Evolutionary conservation across 495 filamentous ascomycete genomes (phyloP), one percentile per base, ranked within the genome.

Genomic region (Cairneyella variabilis): DNA sequence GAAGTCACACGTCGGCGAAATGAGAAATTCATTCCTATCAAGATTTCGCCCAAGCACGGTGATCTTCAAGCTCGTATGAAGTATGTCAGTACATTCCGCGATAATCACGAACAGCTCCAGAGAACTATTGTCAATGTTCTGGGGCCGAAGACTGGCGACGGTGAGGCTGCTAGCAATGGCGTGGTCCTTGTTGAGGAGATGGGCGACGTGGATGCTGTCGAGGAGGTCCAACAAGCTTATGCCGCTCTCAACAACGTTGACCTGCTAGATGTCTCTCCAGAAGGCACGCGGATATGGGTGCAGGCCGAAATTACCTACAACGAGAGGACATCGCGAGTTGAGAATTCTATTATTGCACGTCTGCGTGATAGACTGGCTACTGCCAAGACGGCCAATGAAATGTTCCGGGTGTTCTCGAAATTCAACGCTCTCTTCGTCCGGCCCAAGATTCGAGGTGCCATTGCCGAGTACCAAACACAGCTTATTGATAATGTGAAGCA

Each of bases 381-480:
- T 2, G 91, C 93, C 11, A 97, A 91, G 76, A 91, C 85, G 48
- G 93, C 93, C 18, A 97, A 95, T 65, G 93, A 97, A 66, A 99
- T 97, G 93, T 99, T 99, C 67, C 88, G 95, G 32, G 93, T 99
- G 41, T 97, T 97, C 66, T 99, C 93, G 17, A 97, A 97, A 64
- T 99, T 99, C 78, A 99, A 99, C 64, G 95, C 93, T 23, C 84
- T 99, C 43, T 92, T 99, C 63, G 91, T 99, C 43, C 83, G 93
- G 25, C 95, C 95, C 16, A 97, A 97, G 75, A 97, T 99, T 66
- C 83, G 93, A 38, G 91, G 93, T 62, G 93, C 93, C 45, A 99
- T 99, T 64, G 84, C 90, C 22, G 95, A 97, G 66, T 99, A 97
- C 64, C 93, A 99, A 64, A 89, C 89, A 4, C 90, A 95, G 64